A percentile compares a stretch with the other conserved stretches of the same genome.
These are phyloP conservation scores for Camellia oleifera DNA, from an alignment of 179 eudicot species.

Conservation along the genomic window DNA sequence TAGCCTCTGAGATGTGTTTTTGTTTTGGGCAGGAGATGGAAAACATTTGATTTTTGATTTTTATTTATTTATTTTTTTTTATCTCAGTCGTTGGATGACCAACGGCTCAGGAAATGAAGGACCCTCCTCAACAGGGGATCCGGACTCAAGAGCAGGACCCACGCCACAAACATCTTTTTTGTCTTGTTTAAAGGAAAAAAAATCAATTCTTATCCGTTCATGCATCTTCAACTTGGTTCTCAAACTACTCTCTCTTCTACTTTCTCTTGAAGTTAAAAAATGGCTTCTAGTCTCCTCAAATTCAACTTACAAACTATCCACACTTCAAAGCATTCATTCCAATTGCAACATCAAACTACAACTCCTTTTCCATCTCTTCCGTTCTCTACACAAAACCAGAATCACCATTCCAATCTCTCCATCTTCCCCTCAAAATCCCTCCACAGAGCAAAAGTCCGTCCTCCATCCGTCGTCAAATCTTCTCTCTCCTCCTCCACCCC, in stretches of 20 bases:
- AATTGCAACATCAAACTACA: slow-evolving; percentile 22
- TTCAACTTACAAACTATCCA: slow-evolving; percentile 31
- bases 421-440: slow-evolving; percentile 19
- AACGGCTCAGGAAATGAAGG: no score
- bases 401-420: slow-evolving; percentile 18
- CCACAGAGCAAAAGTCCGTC: slow-evolving; percentile 13
- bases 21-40: no score
- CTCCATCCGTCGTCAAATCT: slow-evolving; percentile 24
- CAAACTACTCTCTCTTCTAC: not conserved
- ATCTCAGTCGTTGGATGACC: no score
- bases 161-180: no score
- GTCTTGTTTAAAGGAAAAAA: no score
- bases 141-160: no score
- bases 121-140: no score
- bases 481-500: slow-evolving; percentile 54
- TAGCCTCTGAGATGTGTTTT: no score
- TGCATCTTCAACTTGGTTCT: not conserved
- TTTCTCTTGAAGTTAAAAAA: slow-evolving; percentile 8
- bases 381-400: slow-evolving; percentile 1
- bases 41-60: no score
- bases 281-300: slow-evolving; percentile 52
- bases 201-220: slow-evolving; percentile 12
- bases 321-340: slow-evolving; percentile 12
- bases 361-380: slow-evolving; percentile 18
- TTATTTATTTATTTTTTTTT: no score